Base-by-base conservation (phyloP, 225 moss, liverwort and hornwort genomes). In the Lunularia cruciata region DNA sequence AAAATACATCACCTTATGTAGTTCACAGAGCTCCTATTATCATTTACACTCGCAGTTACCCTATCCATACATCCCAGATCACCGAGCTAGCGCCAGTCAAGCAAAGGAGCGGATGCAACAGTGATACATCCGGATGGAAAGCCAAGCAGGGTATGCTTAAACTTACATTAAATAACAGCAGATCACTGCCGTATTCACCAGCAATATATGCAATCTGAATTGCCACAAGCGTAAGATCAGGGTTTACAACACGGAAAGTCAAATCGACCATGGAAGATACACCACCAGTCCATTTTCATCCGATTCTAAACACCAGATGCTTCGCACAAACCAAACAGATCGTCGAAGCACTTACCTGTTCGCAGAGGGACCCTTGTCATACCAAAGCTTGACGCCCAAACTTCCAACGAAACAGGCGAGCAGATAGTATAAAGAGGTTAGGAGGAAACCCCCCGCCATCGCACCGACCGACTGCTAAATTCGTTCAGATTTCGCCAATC, bases 151-250 rank as follows among this genome's bases (percentile, higher is more conserved):
- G 12, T 10, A 25, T 38, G 39, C 26, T 34, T 19, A 38, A 13
- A 86, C 90, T 76, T 72, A 92, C 92, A 90, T 79, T 70, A 85
- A 75, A 78, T 86, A 92, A 84, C 89, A 90, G 77, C 92, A 92
- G 56, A 89, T 82, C 57, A 92, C 92, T 27, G 92, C 88, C 56
- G 86, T 90, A 70, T 55, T 88, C 72, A 90, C 88, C 43, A 92
- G 82, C 66, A 86, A 68, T 22, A 82, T n/a, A 46, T 92, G 90
- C 43, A 92, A 79, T 77, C 89, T 87, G 83, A 72, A 76, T 54
- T 70, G 83, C 22, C 65, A 32, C 4, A 56, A 80, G 38, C 25
- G 33, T 54, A 66, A 71, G 56, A 42, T 73, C 61, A 84, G 26
- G 63, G 46, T 72, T 54, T 59, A 7, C 39, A 40, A 40, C 39